Evolutionary conservation across 2,329 filamentous ascomycete genomes (phyloP).

Genomic region (Penicillium concentricum): DNA sequence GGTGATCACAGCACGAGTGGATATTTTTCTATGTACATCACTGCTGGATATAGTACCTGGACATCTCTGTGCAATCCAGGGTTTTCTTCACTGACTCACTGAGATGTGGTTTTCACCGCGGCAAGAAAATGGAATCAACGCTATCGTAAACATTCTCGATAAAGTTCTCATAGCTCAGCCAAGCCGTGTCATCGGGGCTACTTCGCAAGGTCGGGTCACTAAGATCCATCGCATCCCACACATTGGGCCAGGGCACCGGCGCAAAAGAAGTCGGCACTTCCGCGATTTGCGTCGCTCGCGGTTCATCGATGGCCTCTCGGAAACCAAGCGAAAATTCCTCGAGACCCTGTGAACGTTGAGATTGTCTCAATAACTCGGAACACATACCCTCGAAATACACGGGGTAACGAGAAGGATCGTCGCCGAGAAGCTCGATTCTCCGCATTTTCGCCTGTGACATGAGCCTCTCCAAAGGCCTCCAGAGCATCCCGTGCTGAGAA

Average conservation of each 20-base stretch:
- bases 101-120: not conserved
- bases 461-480: slow-evolving; percentile 32
- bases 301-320: not conserved
- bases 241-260: slow-evolving; percentile 19
- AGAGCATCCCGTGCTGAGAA: slow-evolving; percentile 29
- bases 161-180: slow-evolving; percentile 31
- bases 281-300: not conserved
- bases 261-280: not conserved
- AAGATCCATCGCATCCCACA: slow-evolving; percentile 29
- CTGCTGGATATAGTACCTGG: not conserved
- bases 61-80: not conserved
- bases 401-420: not conserved
- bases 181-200: slow-evolving; percentile 20
- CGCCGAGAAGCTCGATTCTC: slow-evolving; percentile 14
- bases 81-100: not conserved
- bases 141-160: slow-evolving; percentile 28
- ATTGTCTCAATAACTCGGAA: not conserved
- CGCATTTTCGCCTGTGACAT: slow-evolving; percentile 26
- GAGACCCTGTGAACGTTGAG: not conserved
- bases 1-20: not conserved
- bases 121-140: slow-evolving; percentile 22
- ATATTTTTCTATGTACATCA: not conserved
- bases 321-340: not conserved
- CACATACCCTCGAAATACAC: not conserved
- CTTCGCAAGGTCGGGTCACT: slow-evolving; percentile 3